A percentile compares a stretch with the other conserved stretches of the same genome.
Conservation (phyloP, 768 basidiomycete genomes). For the Kwoniella mangroviensis region DNA sequence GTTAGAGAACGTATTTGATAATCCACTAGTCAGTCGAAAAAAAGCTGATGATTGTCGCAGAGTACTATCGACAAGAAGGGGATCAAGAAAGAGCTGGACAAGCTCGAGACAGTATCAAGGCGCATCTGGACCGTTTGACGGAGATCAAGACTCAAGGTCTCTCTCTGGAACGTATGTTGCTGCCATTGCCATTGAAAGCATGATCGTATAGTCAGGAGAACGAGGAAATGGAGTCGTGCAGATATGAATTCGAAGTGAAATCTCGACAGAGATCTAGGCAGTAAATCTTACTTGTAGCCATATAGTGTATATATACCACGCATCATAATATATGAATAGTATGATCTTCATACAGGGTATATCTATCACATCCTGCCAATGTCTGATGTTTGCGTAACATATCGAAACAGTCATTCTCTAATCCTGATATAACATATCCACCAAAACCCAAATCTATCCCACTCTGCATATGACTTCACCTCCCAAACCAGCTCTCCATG, state of each 20-base stretch:
- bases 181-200: background rate
- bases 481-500: constrained; percentile 71
- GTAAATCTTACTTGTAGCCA: background rate
- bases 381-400: background rate
- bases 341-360: constrained; percentile 4
- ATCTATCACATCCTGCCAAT: background rate
- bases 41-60: constrained; percentile 15
- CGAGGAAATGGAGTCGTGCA: background rate
- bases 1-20: background rate
- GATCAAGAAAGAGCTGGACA: constrained; percentile 6
- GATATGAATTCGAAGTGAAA: background rate
- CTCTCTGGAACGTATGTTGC: background rate
- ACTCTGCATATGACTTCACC: constrained; percentile 91
- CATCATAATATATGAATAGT: background rate
- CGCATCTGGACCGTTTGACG: constrained; percentile 14
- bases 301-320: constrained; percentile 1
- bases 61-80: constrained; percentile 29
- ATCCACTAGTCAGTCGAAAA: background rate
- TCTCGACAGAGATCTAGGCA: background rate
- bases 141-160: background rate
- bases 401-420: background rate
- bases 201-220: background rate
- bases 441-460: constrained; percentile 53
- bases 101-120: constrained; percentile 10
- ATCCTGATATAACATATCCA: background rate